Evolutionary conservation across 192 early-diverging fungal species (phyloP).

Genomic region (Podila epigama): DNA sequence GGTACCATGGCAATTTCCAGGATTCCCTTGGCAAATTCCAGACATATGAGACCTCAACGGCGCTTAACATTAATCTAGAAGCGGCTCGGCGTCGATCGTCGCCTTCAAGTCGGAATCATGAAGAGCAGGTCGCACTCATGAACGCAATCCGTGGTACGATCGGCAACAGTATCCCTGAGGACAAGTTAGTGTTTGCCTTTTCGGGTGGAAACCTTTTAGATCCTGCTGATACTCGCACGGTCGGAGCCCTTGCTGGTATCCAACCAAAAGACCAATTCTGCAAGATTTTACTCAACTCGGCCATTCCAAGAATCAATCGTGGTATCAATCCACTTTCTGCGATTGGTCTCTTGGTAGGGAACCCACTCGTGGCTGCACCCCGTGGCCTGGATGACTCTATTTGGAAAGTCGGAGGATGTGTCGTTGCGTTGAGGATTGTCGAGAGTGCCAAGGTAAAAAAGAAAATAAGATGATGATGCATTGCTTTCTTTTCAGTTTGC

Average conservation of each 20-base stretch:
- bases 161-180: conserved; percentile 60
- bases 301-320: conserved; percentile 60
- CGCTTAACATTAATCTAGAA: conserved; percentile 57
- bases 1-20: conserved; percentile 71
- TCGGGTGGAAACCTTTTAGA: conserved; percentile 59
- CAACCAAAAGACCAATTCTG: conserved; percentile 39
- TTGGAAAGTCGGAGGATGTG: conserved; percentile 78
- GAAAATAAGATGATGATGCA: neutral
- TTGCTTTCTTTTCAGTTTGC: too few species aligned
- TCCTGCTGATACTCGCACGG: conserved; percentile 48
- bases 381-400: conserved; percentile 68
- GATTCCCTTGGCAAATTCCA: conserved; percentile 70
- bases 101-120: conserved; percentile 46
- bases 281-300: conserved; percentile 58
- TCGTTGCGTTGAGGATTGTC: conserved; percentile 66
- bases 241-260: conserved; percentile 30
- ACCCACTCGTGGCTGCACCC: conserved; percentile 63
- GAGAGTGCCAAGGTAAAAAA: conserved; percentile 63
- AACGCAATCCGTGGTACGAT: conserved; percentile 60
- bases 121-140: conserved; percentile 60
- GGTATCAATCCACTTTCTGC: conserved; percentile 49
- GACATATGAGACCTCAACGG: conserved; percentile 70
- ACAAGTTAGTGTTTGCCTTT: conserved; percentile 70
- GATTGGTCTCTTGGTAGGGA: conserved; percentile 58
- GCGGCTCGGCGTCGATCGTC: conserved; percentile 45